phyloP scores from a whole-genome alignment of 352 stramenopile genomes.

The Thalassiosira livingstoniorum region DNA sequence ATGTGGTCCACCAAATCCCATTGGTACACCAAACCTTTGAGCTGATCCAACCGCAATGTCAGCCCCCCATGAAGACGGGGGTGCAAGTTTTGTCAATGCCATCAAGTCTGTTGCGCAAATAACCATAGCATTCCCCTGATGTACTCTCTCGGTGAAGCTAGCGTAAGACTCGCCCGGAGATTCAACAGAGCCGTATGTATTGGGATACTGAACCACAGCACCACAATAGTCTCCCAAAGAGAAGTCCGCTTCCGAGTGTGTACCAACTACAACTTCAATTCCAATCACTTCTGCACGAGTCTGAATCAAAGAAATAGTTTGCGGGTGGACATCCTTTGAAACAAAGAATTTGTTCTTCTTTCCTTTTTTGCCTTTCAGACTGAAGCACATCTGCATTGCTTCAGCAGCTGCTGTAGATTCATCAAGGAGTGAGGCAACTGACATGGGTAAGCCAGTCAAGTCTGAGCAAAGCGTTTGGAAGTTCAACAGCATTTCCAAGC shows the following conservation, averaged over 20 bases:
- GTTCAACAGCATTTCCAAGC: slow-evolving; percentile 99
- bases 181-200: slow-evolving; percentile 94
- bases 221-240: slow-evolving; percentile 90
- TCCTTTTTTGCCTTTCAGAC: slow-evolving; percentile 89
- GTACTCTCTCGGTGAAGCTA: slow-evolving; percentile 89
- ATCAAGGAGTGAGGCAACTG: slow-evolving; percentile 97
- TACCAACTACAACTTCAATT: slow-evolving; percentile 94
- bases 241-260: slow-evolving; percentile 89
- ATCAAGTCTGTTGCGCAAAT: slow-evolving; percentile 97
- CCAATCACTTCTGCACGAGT: slow-evolving; percentile 91
- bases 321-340: slow-evolving; percentile 85
- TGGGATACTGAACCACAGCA: slow-evolving; percentile 98
- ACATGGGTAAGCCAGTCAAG: slow-evolving; percentile 96
- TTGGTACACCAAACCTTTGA: slow-evolving; percentile 98
- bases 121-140: slow-evolving; percentile 91
- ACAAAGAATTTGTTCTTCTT: slow-evolving; percentile 98
- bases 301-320: slow-evolving; percentile 91
- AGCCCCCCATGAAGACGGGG: slow-evolving; percentile 92
- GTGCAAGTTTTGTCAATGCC: slow-evolving; percentile 93
- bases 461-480: slow-evolving; percentile 98
- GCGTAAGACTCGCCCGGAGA: slow-evolving; percentile 92
- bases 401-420: slow-evolving; percentile 98
- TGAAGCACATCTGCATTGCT: slow-evolving; percentile 96
- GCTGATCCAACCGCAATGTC: slow-evolving; percentile 98
- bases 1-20: slow-evolving; percentile 99